These are phyloP conservation scores for Colletotrichum eremochloae DNA, from an alignment of 2,329 filamentous ascomycete species.

Conservation along the genomic window DNA sequence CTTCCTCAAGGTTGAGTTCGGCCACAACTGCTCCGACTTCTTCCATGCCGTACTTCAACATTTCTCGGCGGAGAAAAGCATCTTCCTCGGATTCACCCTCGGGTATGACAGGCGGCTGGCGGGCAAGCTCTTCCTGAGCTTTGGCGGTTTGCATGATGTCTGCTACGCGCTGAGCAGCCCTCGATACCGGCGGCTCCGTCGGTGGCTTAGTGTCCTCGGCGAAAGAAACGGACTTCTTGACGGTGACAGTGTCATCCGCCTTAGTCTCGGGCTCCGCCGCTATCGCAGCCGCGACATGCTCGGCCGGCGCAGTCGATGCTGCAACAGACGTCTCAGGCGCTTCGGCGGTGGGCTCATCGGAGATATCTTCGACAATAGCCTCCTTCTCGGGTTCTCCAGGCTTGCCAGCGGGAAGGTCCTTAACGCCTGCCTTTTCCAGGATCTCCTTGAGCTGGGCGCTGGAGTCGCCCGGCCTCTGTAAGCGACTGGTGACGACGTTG, in stretches of 20 bases:
- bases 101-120: slow-evolving; percentile 71
- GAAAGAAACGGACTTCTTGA: slow-evolving; percentile 74
- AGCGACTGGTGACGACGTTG: slow-evolving; percentile 79
- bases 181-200: slow-evolving; percentile 55
- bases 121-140: slow-evolving; percentile 64
- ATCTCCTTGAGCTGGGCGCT: slow-evolving; percentile 78
- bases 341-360: slow-evolving; percentile 28
- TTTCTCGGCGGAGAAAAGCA: slow-evolving; percentile 82
- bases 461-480: slow-evolving; percentile 76
- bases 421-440: slow-evolving; percentile 81
- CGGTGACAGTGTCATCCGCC: slow-evolving; percentile 9
- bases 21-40: slow-evolving; percentile 94
- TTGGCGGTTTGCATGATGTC: slow-evolving; percentile 69
- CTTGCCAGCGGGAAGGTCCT: slow-evolving; percentile 55
- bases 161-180: slow-evolving; percentile 64
- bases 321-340: background rate
- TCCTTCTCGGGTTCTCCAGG: slow-evolving; percentile 15
- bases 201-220: slow-evolving; percentile 69
- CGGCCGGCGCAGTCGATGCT: background rate
- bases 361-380: slow-evolving; percentile 39
- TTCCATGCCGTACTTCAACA: slow-evolving; percentile 89
- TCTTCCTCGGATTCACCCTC: slow-evolving; percentile 85
- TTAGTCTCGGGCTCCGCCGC: slow-evolving; percentile 4
- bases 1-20: slow-evolving; percentile 86
- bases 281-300: background rate